Evolutionary conservation across 2,329 filamentous ascomycete genomes (phyloP), one percentile per base, ranked within the genome.

Genomic region (Exophiala aquamarina): DNA sequence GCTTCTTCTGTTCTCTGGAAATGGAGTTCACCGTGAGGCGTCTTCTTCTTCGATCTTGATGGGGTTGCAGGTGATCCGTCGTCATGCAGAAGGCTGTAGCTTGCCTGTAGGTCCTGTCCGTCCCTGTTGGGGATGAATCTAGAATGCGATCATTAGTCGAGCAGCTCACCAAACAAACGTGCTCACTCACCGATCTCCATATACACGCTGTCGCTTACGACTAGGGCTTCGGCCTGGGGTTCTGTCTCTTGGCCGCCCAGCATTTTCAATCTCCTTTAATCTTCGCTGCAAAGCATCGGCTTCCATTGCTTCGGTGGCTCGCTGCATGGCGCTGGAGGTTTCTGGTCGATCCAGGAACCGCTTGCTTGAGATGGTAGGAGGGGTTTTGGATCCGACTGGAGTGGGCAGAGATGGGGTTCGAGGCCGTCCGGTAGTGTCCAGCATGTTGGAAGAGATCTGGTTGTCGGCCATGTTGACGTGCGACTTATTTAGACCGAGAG

Each of bases 91-190:
- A 97, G 74, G 64, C 84, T 95, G 70, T 93, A 97, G 67, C 90
- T 94, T 43, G 92, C 90, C 65, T 92, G 87, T 18, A 97, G 75
- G 68, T 98, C 93, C 67, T 95, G 90, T 4, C 92, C 93, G 56
- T 91, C 86, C 33, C 93, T 82, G 60, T 93, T 94, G 20, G 93
- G 93, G 58, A 98, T 97, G 66, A 98, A 98, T 61, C 93, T 95
- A 64, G 23, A 18, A 48, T 41, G 44, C 34, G 52, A 40, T 10
- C 15, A 34, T 52, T 47, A 52, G 34, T 19, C n/a, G 44, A 32
- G 10, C 26, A 15, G 4, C 29, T 20, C 54, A 36, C 31, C 31
- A 23, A 19, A 15, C 6, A 15, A 29, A 21, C 39, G 9, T 14
- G 15, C 39, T 9, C 4, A 64, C 74, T 61, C 55, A 87, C 84